Conservation (phyloP, 371 early-diverging fungal genomes). For the Basidiobolus meristosporus region DNA sequence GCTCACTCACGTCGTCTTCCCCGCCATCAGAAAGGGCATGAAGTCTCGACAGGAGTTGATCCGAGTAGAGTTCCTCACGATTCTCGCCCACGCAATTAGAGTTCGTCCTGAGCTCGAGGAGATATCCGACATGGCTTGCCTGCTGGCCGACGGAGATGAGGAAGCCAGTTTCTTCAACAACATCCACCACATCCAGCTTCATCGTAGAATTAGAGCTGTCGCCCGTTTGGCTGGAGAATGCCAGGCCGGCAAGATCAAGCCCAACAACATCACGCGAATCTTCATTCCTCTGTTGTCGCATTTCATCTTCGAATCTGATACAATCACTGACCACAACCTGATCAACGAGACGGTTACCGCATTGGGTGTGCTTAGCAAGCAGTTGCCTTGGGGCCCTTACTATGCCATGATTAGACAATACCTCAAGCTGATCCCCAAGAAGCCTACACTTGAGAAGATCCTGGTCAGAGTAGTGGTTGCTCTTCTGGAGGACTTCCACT, state of each 20-base stretch:
- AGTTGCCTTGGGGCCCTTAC: slow-evolving; percentile 71
- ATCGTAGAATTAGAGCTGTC: slow-evolving; percentile 74
- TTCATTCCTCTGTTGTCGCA: slow-evolving; percentile 73
- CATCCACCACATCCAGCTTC: slow-evolving; percentile 81
- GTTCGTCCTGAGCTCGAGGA: slow-evolving; percentile 28
- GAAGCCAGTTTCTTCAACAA: slow-evolving; percentile 81
- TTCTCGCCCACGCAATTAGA: slow-evolving; percentile 41
- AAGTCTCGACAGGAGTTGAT: slow-evolving; percentile 32
- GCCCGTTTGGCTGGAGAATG: slow-evolving; percentile 42
- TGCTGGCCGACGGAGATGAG: slow-evolving; percentile 42
- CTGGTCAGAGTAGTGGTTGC: slow-evolving; percentile 57
- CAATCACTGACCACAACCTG: slow-evolving; percentile 42
- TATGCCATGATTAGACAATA: slow-evolving; percentile 50
- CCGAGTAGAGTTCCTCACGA: slow-evolving; percentile 42
- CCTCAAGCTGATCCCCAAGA: slow-evolving; percentile 34
- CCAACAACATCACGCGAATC: slow-evolving; percentile 39
- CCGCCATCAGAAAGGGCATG: slow-evolving; percentile 56
- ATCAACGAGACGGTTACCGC: slow-evolving; percentile 60
- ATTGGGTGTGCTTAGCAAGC: slow-evolving; percentile 38
- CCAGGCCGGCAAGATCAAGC: slow-evolving; percentile 15
- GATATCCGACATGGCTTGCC: slow-evolving; percentile 40
- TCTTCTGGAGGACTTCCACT: slow-evolving; percentile 80
- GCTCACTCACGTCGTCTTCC: slow-evolving; percentile 40
- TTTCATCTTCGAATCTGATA: slow-evolving; percentile 61
- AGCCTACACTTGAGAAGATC: slow-evolving; percentile 48